Evolutionary conservation across 495 filamentous ascomycete genomes (phyloP), one percentile per base, ranked within the genome.

Genomic region (Bryoglossum gracile): DNA sequence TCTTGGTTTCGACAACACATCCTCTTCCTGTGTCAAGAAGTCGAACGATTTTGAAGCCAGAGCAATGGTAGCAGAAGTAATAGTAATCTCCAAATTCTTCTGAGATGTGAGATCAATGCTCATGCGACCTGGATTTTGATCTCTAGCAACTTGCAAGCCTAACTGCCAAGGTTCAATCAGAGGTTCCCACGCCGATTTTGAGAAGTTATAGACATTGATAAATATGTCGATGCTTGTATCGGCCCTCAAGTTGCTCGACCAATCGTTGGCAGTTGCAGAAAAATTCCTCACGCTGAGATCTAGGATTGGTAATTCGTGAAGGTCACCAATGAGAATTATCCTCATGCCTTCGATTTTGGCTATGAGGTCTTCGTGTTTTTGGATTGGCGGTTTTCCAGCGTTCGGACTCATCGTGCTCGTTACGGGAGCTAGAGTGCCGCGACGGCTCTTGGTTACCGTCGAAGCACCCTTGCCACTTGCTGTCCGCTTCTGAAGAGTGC

Each of bases 171-270:
- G 92, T 63, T 98, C 92, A 21, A 97, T 83, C 25, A 98, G 69
- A 8, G 92, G 92, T 64, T 97, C 92, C 92, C 92, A 98, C 8
- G 89, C 86, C 0, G 94, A 97, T 64, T 98, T 97, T 17, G 92
- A 90, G 66, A 98, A 98, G 64, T 97, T 98, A 72, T 94, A 97
- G 43, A 97, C 82, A 62, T 97, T 98, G 57, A 94, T 73, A 64
- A 92, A 95, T 48, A 88, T 89, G 55, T 97, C 88, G 45, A 97
- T 82, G 26, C 72, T 87, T 0, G 87, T 87, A 60, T 96, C 89
- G 2, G 87, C 89, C 56, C 79, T 88, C 67, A 97, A 73, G 9
- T 82, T 83, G 14, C 82, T 83, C 3, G 90, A 88, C 92, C 92
- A 98, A 65, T 98, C 87, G 50, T 82, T 78, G 11, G 92, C 83